phyloP scores from a whole-genome alignment of 139 green algal species.

The Chlorella ohadii region DNA sequence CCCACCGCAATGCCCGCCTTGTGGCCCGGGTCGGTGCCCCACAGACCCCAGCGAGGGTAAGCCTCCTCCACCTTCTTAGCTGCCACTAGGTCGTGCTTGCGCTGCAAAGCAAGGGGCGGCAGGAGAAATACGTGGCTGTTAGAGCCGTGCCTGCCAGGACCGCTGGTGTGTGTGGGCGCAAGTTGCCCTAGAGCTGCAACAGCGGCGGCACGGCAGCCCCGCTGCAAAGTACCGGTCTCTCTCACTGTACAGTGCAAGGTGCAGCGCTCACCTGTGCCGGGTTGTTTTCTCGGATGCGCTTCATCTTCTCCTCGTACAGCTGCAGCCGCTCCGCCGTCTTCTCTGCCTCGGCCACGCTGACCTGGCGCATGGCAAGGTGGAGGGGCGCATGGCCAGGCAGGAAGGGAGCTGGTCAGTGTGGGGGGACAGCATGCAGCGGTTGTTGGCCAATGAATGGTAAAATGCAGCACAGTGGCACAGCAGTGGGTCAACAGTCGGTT shows the following conservation, averaged over 20 bases:
- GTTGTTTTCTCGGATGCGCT: neutral
- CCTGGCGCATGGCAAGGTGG: neutral
- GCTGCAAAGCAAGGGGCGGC: neutral
- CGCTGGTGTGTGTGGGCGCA: no score
- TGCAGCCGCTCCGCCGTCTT: neutral
- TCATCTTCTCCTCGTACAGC: neutral
- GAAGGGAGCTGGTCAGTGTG: neutral
- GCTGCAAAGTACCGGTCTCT: no score
- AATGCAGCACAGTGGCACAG: no score
- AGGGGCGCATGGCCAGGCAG: neutral
- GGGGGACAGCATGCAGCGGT: no score
- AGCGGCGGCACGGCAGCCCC: no score
- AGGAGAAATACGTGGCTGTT: no score
- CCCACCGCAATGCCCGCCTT: constrained; percentile 49
- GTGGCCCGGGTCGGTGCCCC: constrained; percentile 46
- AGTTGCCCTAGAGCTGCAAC: no score
- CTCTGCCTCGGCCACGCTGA: constrained; percentile 14
- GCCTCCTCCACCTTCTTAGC: neutral
- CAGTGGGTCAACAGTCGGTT: no score
- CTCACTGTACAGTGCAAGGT: no score
- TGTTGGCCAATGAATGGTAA: no score
- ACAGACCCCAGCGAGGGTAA: constrained; percentile 17
- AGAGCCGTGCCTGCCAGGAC: no score
- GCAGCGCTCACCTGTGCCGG: neutral
- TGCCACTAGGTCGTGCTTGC: constrained; percentile 17